Evolutionary conservation across 257 asterid species (phyloP), one percentile per base, ranked within the genome.

Genomic region (Fraxinus cuspidata): DNA sequence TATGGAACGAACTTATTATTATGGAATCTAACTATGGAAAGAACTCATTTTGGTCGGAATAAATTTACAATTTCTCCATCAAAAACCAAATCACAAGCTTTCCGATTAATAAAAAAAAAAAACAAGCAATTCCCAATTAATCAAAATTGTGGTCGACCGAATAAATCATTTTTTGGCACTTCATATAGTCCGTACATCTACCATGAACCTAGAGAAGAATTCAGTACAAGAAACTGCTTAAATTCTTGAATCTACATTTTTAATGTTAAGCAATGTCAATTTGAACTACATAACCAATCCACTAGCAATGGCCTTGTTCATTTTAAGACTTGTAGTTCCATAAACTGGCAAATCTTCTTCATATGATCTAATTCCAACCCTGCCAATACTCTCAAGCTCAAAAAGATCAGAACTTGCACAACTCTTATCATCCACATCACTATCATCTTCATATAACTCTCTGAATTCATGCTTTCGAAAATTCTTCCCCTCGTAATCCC

Each of bases 361-460:
- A 18, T 82, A 84, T 11, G 82, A 73, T 75, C 88, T 84, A 28
- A 81, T 79, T 44, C 89, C 93, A 53, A 80, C 82, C 66, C 83
- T 75, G 11, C 92, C 89, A 74, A 93, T 84, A 32, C 85, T 90
- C 75, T 91, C 94, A 19, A 94, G 97, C 85, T 92, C 97, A 53
- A 94, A 92, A 56, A 92, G 90, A 90, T 92, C 96, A 5, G 97
- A 94, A 72, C 98, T 92, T 0, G 88, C 84, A 74, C 97, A 92
- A 47, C 97, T 92, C 86, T 70, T 73, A 42, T 81, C 85, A 10
- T 82, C 89, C 1, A 76, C 76, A 3, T 83, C 89, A 21, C 70
- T 58, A 29, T 75, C 85, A 0, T 77, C 65, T 4, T 78, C 76
- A 73, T 70, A 72, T 64, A 40, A 76, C 21, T 86, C 91, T 74